Evolutionary conservation across 192 early-diverging fungal genomes (phyloP), one percentile per base, ranked within the genome.

Genomic region (Coemansia sp.): DNA sequence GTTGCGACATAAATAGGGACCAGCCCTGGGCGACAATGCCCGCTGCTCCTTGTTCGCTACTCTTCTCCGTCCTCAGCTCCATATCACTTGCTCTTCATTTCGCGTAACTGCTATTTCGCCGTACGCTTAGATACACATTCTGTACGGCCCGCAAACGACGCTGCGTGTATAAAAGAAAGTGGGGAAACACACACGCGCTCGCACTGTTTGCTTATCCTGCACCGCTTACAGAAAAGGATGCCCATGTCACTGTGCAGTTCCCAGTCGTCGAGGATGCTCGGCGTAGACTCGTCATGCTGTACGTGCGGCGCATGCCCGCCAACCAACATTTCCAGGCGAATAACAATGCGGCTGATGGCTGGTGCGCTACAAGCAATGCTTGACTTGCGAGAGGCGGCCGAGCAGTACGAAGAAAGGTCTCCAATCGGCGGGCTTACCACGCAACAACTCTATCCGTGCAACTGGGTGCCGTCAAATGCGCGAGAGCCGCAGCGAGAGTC

Each of bases 291-390:
- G 27, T 20, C 42, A 27, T 14, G 37, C 5, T 83, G 76, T 35
- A 77, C 71, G 6, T 83, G 76, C 31, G 68, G 72, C 19, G 53
- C 45, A 20, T 83, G 75, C 31, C 76, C 74, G 5, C 40, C 40
- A 31, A 51, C 53, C 11, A 65, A 73, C 6, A 68, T 78, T 29
- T 83, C 76, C 0, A 47, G n/a, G 12, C 68, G 68, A 22, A 71
- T 54, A 32, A n/a, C 37, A 7, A 47, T 51, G 15, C 72, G 80
- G 19, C 59, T 83, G 39, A 76, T 76, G 70, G 66, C 58, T 65
- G 79, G 74, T 0, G 70, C 57, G 17, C 49, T 73, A 8, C 79
- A 82, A 32, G 70, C 74, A 25, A 82, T 82, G 74, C n/a, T 66
- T 20, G 74, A 76, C 59, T 60, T 82, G 12, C 59, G 41, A 11